Percentiles rank a stretch among this genome's conserved stretches.
Conservation (phyloP, 2,329 filamentous ascomycete genomes). For the Nakataea oryzae region DNA sequence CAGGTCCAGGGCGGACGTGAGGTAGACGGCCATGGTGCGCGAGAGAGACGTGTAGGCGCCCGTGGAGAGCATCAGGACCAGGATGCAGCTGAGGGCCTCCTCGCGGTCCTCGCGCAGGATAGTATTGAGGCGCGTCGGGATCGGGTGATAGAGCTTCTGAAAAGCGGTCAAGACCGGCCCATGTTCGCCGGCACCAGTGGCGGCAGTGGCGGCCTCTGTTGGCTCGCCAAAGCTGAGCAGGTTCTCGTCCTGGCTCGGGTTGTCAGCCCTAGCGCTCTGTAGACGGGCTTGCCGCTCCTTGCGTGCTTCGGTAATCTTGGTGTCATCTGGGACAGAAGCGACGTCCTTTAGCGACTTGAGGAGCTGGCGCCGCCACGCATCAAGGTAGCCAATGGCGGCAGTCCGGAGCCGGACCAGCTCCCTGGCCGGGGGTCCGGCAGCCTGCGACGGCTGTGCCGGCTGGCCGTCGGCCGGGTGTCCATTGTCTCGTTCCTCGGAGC, state of each 20-base stretch:
- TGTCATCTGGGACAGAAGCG: conserved; percentile 37
- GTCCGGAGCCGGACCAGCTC: conserved; percentile 26
- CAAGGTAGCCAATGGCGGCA: conserved; percentile 57
- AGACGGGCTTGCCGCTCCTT: conserved; percentile 31
- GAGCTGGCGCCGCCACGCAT: conserved; percentile 66
- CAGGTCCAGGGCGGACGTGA: conserved; percentile 57
- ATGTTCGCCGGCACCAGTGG: conserved; percentile 15
- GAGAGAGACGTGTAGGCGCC: conserved; percentile 70
- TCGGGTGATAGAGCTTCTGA: conserved; percentile 40
- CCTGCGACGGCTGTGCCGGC: not conserved
- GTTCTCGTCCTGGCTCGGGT: conserved; percentile 24
- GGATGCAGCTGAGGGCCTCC: conserved; percentile 57
- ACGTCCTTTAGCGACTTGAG: conserved; percentile 63
- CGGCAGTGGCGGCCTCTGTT: conserved; percentile 5
- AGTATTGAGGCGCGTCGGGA: conserved; percentile 42
- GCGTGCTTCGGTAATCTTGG: conserved; percentile 34
- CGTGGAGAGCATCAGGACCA: conserved; percentile 60
- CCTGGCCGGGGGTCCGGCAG: conserved; percentile 12
- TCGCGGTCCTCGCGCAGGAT: conserved; percentile 47
- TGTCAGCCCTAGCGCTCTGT: conserved; percentile 23
- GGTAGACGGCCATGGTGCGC: conserved; percentile 54
- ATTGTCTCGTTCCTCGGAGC: conserved; percentile 5
- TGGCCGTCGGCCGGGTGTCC: conserved; percentile 5
- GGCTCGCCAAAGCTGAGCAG: conserved; percentile 28
- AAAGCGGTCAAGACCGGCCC: conserved; percentile 31